phyloP scores from a whole-genome alignment of 1,284 basidiomycete species.

The Neolentinus lepideus region DNA sequence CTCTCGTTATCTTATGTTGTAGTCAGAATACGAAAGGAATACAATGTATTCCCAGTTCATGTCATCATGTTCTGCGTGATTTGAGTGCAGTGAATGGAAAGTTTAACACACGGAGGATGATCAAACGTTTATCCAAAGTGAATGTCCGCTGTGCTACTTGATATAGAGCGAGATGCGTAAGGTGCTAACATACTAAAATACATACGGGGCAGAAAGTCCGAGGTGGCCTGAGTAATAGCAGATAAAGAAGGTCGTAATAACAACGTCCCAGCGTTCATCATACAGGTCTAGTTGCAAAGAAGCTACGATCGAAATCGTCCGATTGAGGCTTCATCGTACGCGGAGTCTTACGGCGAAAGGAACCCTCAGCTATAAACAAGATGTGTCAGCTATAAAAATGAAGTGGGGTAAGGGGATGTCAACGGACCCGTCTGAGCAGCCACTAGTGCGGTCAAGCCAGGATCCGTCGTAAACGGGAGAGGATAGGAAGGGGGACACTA shows the following conservation, averaged over 20 bases:
- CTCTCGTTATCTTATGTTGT: background rate
- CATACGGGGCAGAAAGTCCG: background rate
- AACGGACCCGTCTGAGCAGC: conserved; percentile 1
- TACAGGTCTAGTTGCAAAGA: background rate
- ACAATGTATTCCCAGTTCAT: background rate
- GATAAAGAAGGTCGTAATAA: background rate
- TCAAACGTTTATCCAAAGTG: background rate
- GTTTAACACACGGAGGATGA: background rate
- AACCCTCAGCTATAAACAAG: conserved; percentile 1
- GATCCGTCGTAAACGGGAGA: background rate
- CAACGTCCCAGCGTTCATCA: background rate
- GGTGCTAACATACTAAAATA: background rate
- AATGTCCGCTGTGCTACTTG: background rate
- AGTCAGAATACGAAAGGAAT: background rate
- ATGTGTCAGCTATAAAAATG: background rate
- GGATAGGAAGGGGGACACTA: conserved; percentile 14
- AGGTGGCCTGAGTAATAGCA: background rate
- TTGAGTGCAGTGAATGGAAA: too few species aligned
- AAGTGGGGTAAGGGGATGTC: background rate
- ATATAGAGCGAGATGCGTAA: background rate
- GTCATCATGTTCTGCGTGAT: background rate
- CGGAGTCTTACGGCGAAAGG: conserved; percentile 2
- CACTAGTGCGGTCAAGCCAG: background rate
- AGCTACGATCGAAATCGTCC: background rate
- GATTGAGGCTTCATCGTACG: background rate